Conservation (phyloP, 1,284 basidiomycete genomes). For the Microbotryomycetes sp. region DNA sequence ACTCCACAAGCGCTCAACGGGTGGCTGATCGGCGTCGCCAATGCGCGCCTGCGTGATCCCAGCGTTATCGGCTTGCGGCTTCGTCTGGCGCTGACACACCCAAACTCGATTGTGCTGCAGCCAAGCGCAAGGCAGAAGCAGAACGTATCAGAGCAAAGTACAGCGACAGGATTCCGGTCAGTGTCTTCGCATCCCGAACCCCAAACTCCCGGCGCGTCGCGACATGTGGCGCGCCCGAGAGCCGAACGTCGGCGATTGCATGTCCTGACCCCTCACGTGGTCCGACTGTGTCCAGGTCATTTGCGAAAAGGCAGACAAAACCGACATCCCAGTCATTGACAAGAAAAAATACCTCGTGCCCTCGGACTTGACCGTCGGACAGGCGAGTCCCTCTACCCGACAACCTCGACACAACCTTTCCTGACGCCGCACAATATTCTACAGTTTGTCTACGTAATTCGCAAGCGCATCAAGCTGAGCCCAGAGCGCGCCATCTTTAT, state of each 20-base stretch:
- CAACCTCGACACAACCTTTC: not conserved
- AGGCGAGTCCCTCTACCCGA: conserved; percentile 13
- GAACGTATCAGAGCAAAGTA: conserved; percentile 97
- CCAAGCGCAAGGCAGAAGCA: conserved; percentile 82
- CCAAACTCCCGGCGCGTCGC: not conserved
- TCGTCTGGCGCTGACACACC: conserved; percentile 17
- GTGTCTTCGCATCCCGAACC: conserved; percentile 39
- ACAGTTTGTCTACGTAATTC: conserved; percentile 99
- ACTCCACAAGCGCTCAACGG: no score
- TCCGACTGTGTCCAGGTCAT: conserved; percentile 63
- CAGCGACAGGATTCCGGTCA: conserved; percentile 91
- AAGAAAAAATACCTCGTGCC: conserved; percentile 99
- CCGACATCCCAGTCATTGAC: conserved; percentile 98
- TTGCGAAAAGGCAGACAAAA: conserved; percentile 98
- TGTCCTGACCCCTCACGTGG: not conserved
- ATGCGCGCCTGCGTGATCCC: no score
- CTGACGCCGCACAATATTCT: no score
- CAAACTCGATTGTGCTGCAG: conserved; percentile 48
- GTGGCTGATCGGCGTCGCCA: no score
- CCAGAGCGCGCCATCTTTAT: conserved; percentile 99
- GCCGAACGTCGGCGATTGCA: not conserved
- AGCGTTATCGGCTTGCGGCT: no score
- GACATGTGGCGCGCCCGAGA: not conserved
- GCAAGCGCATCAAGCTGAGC: conserved; percentile 99
- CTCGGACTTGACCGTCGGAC: conserved; percentile 81